Conservation (phyloP, 257 asterid species). For the Solanum peruvianum region DNA sequence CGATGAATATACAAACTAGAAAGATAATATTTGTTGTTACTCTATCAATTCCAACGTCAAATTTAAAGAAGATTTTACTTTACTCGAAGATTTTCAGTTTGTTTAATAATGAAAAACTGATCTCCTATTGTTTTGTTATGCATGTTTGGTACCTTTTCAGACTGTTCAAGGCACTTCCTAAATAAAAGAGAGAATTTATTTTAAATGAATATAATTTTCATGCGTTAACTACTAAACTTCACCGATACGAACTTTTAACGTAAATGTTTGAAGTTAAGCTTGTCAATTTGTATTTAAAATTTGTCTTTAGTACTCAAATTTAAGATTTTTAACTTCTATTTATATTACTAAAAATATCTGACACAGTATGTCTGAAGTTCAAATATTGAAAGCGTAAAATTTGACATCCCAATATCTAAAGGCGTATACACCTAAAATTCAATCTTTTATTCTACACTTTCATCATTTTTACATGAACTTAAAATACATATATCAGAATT, state of each 20-base stretch:
- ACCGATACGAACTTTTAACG: neutral
- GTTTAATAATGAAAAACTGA: too few species aligned
- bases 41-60: neutral
- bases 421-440: neutral
- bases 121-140: neutral
- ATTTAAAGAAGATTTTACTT: neutral
- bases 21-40: neutral
- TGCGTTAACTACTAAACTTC: too few species aligned
- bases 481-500: fast-evolving
- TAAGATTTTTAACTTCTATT: neutral
- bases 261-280: neutral
- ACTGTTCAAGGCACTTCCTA: neutral
- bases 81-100: too few species aligned
- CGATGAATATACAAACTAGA: neutral
- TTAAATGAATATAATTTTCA: neutral
- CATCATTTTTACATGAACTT: neutral
- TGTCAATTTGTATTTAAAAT: neutral
- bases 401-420: too few species aligned
- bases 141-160: too few species aligned
- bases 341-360: neutral
- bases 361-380: neutral
- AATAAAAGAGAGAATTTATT: neutral
- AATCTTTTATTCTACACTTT: neutral
- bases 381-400: neutral
- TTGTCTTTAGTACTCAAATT: neutral